Evolutionary conservation across 2,329 filamentous ascomycete genomes (phyloP), one percentile per base, ranked within the genome.

Genomic region (Hymenotorrendiella dingleyae): DNA sequence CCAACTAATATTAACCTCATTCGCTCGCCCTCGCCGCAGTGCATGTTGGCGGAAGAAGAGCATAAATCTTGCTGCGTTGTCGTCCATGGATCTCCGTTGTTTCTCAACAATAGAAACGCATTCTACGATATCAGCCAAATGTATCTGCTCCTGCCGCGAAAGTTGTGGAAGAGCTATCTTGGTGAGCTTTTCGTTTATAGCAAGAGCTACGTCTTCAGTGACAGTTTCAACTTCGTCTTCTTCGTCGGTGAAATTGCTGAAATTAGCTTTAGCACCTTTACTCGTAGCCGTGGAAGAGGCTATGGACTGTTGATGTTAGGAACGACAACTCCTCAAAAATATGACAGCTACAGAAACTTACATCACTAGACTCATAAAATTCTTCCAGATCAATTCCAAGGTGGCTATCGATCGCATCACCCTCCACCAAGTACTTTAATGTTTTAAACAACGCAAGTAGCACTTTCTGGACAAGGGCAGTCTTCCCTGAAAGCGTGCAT

Each of bases 41-140:
- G 80, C 80, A 60, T 91, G 82, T 56, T 94, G 85, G 16, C 87
- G 76, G 66, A 91, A 93, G 64, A 93, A 93, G 10, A 95, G 71
- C 65, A 95, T 78, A 63, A 90, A 96, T 32, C 88, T 80, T 7
- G 86, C 84, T 3, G 86, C 90, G 57, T 95, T 94, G 55, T 87
- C 86, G 57, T 96, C 90, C 67, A 96, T 84, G 3, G 89, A 94
- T 5, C 87, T 79, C 14, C 88, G 79, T 57, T 96, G 87, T 56
- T 84, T 86, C 61, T 94, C 88, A 1, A 94, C 86, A 28, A 86
- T 78, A 4, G 86, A 84, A 33, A 84, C 79, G 48, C 89, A 94
- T 63, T 94, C 87, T 26, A 93, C 75, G 36, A 90, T 90, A 56
- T 93, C 84, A 12, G 84, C 83, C 2, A 94, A 69, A 54, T 86